Evolutionary conservation across 2,329 filamentous ascomycete species (phyloP).

Genomic region (Trichoderma hamatum): DNA sequence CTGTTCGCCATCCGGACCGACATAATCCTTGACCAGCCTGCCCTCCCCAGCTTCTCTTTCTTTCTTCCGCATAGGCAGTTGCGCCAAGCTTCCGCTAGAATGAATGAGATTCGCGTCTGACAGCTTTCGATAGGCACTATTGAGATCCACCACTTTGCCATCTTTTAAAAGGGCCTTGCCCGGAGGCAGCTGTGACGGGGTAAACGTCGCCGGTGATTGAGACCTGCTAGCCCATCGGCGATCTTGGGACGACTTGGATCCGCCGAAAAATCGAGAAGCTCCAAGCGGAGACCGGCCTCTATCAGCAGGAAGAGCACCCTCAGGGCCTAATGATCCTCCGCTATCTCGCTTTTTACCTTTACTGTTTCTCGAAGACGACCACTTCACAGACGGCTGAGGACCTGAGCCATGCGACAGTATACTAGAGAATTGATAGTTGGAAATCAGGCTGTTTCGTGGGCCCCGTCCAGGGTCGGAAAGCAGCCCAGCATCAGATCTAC

Average conservation of each 20-base stretch:
- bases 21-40: constrained; percentile 69
- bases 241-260: constrained; percentile 58
- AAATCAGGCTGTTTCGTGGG: constrained; percentile 47
- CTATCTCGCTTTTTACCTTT: constrained; percentile 35
- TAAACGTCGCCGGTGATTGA: constrained; percentile 42
- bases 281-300: constrained; percentile 48
- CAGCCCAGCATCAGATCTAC: constrained; percentile 57
- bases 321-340: constrained; percentile 37
- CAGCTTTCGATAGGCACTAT: constrained; percentile 68
- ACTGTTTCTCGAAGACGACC: constrained; percentile 45
- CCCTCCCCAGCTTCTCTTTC: constrained; percentile 49
- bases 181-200: constrained; percentile 35
- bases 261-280: constrained; percentile 37
- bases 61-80: constrained; percentile 60
- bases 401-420: constrained; percentile 58
- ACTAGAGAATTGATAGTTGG: constrained; percentile 64
- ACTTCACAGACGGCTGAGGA: constrained; percentile 53
- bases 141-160: constrained; percentile 66
- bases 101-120: constrained; percentile 71
- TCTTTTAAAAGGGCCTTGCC: constrained; percentile 58
- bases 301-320: constrained; percentile 51
- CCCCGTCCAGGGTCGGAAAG: constrained; percentile 42
- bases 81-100: constrained; percentile 65
- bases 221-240: constrained; percentile 46
- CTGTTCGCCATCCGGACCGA: constrained; percentile 67